Evolutionary conservation across 164 flowering plant species (phyloP), one percentile per base, ranked within the genome.

Genomic region (Tinospora cordifolia): DNA sequence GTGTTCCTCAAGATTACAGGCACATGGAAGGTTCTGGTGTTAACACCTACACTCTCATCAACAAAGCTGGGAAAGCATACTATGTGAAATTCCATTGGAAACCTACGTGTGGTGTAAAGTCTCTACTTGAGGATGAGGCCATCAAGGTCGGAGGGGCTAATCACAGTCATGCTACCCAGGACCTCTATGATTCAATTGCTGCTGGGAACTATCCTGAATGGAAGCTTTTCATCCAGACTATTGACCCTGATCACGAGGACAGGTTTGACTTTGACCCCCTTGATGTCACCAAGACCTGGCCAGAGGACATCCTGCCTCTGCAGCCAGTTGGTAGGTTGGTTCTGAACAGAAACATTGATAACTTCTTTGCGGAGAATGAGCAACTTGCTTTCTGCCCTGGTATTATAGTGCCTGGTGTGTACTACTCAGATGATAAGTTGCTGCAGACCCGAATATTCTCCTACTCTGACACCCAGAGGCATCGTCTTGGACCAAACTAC

Each of bases 11-110:
- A 67, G 90, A 94, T 70, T 94, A 92, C 81, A 81, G 99, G 63
- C 99, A 94, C 84, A 94, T 94, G 97, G 97, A 92, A 2, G 99
- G 98, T 15, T 88, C 83, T 58, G 97, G 99, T 78, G 99, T 94
- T 36, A 84, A 92, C 77, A 87, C 99, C 65, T 92, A 88, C 62
- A 87, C 89, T 44, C 84, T 94, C 36, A 81, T 94, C 69, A 87
- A 83, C 85, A 90, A 84, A 76, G 86, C 85, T 68, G 99, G 99
- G 57, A 94, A 89, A 72, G 92, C 74, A 11, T 76, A 79, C 57
- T 90, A 86, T 58, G 99, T 90, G 81, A 94, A 94, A 75, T 94
- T 94, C 78, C 99, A 94, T 70, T 94, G 99, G 99, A 90, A 81
- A 72, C 99, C 99, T 60, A 92, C 97, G 63, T 94, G 97, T 75